phyloP scores from a whole-genome alignment of 768 basidiomycete genomes.

The Collybiopsis luxurians region DNA sequence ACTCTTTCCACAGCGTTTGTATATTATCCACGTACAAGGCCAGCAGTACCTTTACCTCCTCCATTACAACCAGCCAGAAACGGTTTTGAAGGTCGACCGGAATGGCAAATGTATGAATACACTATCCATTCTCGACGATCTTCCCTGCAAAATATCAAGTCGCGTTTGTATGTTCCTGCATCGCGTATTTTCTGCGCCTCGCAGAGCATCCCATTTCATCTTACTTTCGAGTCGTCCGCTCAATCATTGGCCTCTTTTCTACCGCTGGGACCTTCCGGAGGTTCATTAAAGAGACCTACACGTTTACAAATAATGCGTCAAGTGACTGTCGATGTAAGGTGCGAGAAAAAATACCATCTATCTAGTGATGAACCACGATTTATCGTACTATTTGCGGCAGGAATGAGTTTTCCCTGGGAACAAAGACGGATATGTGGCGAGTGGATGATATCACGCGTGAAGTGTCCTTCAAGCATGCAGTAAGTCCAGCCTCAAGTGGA shows the following conservation, averaged over 20 bases:
- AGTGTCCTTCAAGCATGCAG: slow-evolving; percentile 55
- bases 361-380: background rate
- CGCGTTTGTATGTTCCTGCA: slow-evolving; percentile 50
- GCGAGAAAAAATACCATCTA: slow-evolving; percentile 8
- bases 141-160: slow-evolving; percentile 35
- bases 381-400: slow-evolving; percentile 23
- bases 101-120: slow-evolving; percentile 51
- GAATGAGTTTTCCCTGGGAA: slow-evolving; percentile 42
- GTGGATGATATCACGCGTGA: slow-evolving; percentile 57
- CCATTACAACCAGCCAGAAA: slow-evolving; percentile 32
- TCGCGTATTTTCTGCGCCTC: slow-evolving; percentile 57
- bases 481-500: no score
- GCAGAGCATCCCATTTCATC: slow-evolving; percentile 64
- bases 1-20: slow-evolving; percentile 57
- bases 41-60: slow-evolving; percentile 48
- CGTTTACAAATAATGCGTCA: slow-evolving; percentile 66
- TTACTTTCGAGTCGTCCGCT: slow-evolving; percentile 55
- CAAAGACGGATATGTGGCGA: slow-evolving; percentile 73
- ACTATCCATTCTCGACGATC: slow-evolving; percentile 36
- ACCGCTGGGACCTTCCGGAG: slow-evolving; percentile 50
- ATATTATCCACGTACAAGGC: slow-evolving; percentile 66
- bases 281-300: slow-evolving; percentile 37
- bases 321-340: slow-evolving; percentile 64
- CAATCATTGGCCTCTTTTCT: slow-evolving; percentile 58
- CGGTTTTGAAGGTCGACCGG: slow-evolving; percentile 41